Evolutionary conservation across 305 asterid genomes (phyloP).

Genomic region (Rubia peregrina): DNA sequence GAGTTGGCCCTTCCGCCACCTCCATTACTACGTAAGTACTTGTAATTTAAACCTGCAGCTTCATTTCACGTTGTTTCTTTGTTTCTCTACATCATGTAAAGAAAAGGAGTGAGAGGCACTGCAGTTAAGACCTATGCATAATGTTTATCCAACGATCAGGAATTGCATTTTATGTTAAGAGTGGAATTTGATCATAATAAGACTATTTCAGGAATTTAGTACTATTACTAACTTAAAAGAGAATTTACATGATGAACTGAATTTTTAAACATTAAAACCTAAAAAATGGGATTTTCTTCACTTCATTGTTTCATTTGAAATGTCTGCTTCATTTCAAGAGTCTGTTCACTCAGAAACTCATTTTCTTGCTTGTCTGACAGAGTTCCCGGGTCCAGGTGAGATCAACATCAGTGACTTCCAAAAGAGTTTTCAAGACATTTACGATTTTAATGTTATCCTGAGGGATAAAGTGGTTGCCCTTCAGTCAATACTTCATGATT

Average conservation of each 20-base stretch:
- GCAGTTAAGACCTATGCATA: neutral
- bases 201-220: neutral
- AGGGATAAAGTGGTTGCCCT: conserved; percentile 45
- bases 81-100: neutral
- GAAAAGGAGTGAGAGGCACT: neutral
- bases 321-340: neutral
- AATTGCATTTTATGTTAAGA: neutral
- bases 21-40: conserved; percentile 47
- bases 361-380: conserved; percentile 29
- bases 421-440: conserved; percentile 40
- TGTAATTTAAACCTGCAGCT: neutral
- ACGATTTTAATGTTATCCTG: conserved; percentile 44
- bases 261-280: neutral
- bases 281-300: neutral
- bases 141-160: neutral
- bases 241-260: neutral
- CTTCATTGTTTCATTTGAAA: neutral
- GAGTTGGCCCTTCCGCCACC: conserved; percentile 41
- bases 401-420: conserved; percentile 44
- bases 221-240: neutral
- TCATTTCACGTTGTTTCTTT: neutral
- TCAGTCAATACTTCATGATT: conserved; percentile 26
- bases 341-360: neutral
- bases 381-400: conserved; percentile 28
- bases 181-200: neutral